These are phyloP conservation scores for Vanilla planifolia DNA, from an alignment of 106 monocot genomes.

Conservation along the genomic window DNA sequence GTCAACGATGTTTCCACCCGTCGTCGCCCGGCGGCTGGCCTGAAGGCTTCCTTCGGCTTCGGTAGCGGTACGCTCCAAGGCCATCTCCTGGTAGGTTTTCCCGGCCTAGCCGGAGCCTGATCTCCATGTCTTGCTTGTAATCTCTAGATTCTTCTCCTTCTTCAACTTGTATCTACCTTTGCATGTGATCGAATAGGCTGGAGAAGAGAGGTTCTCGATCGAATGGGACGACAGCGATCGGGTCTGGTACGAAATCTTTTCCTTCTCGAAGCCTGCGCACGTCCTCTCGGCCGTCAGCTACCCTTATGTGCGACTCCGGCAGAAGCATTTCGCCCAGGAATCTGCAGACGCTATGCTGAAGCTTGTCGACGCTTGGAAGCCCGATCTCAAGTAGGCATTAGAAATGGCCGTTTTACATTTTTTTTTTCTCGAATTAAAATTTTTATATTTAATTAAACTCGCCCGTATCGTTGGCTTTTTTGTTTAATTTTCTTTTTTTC, in stretches of 20 bases:
- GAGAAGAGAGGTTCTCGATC: constrained; percentile 87
- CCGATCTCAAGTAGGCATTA: too few species aligned
- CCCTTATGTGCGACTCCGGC: constrained; percentile 60
- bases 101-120: too few species aligned
- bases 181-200: constrained; percentile 43
- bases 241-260: constrained; percentile 89
- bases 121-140: background rate
- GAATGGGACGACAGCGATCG: constrained; percentile 68
- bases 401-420: too few species aligned
- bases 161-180: background rate
- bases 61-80: constrained; percentile 88
- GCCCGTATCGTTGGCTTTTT: too few species aligned
- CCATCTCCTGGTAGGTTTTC: constrained; percentile 58
- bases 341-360: constrained; percentile 49
- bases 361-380: constrained; percentile 26
- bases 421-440: too few species aligned
- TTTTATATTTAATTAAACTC: too few species aligned
- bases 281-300: constrained; percentile 54
- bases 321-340: constrained; percentile 63
- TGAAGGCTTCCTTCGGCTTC: constrained; percentile 45
- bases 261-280: constrained; percentile 96
- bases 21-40: background rate
- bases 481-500: too few species aligned
- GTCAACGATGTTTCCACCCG: constrained; percentile 12
- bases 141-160: background rate